Evolutionary conservation across 129 eudicot genomes (phyloP).

Genomic region (Chrysanthemum makinoi): DNA sequence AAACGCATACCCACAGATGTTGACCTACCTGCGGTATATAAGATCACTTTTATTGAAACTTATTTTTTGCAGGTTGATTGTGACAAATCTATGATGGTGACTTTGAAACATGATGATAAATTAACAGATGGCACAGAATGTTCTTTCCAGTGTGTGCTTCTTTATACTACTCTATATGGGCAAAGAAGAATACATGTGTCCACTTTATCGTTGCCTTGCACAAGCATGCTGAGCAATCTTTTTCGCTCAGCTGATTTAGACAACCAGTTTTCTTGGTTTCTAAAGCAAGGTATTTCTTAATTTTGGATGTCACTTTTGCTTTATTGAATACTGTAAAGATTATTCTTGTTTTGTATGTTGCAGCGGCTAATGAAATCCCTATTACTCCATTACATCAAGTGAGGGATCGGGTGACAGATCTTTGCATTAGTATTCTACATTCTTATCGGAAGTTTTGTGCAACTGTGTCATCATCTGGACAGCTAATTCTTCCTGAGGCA

Average conservation of each 20-base stretch:
- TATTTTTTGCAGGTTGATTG: too few species aligned
- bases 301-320: background rate
- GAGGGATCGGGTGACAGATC: conserved; percentile 78
- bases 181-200: conserved; percentile 90
- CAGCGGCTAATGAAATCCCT: conserved; percentile 87
- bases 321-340: background rate
- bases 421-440: conserved; percentile 75
- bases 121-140: conserved; percentile 70
- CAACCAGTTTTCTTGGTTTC: conserved; percentile 80
- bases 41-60: too few species aligned
- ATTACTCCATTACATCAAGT: conserved; percentile 62
- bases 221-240: conserved; percentile 71
- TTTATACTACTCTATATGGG: conserved; percentile 82
- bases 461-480: conserved; percentile 89
- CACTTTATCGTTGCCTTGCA: conserved; percentile 81
- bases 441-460: conserved; percentile 95
- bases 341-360: conserved; percentile 17
- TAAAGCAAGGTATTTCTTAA: conserved; percentile 36
- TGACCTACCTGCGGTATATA: conserved; percentile 73
- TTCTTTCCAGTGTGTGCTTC: conserved; percentile 90
- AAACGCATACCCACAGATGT: conserved; percentile 87
- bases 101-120: conserved; percentile 67
- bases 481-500: conserved; percentile 95
- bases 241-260: conserved; percentile 91
- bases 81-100: too few species aligned